Conservation (phyloP, 2,329 filamentous ascomycete genomes). For the Hypoxylon sp. region DNA sequence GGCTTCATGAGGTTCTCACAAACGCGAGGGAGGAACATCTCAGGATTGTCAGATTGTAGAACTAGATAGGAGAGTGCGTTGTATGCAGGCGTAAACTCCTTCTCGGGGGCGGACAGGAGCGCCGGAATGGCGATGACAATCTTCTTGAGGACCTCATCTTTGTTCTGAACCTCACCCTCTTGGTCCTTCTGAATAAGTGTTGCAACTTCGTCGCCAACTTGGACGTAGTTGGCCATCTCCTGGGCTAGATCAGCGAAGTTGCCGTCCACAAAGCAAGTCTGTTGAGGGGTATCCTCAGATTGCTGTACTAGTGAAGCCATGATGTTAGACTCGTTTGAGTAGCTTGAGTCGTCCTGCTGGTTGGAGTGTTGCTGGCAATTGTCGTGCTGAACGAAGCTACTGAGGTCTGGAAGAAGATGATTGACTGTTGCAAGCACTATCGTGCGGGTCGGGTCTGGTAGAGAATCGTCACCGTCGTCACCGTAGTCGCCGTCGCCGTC, state of each 20-base stretch:
- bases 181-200: constrained; percentile 78
- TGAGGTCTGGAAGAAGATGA: no score
- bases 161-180: constrained; percentile 51
- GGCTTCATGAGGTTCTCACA: constrained; percentile 92
- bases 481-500: not conserved
- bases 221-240: constrained; percentile 95
- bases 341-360: no score
- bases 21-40: constrained; percentile 86
- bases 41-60: constrained; percentile 84
- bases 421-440: no score
- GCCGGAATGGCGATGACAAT: constrained; percentile 82
- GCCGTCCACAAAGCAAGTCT: constrained; percentile 86
- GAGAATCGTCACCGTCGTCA: not conserved
- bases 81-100: constrained; percentile 95
- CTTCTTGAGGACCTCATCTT: constrained; percentile 90
- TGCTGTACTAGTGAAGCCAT: constrained; percentile 14
- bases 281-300: constrained; percentile 57
- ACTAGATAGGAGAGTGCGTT: constrained; percentile 96
- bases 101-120: constrained; percentile 89
- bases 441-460: no score
- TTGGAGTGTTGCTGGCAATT: no score
- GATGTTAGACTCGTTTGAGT: not conserved
- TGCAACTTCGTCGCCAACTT: constrained; percentile 81
- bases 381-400: no score
- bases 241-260: constrained; percentile 91